phyloP scores from a whole-genome alignment of 805 yeast species.

The Wickerhamomyces ciferrii region DNA sequence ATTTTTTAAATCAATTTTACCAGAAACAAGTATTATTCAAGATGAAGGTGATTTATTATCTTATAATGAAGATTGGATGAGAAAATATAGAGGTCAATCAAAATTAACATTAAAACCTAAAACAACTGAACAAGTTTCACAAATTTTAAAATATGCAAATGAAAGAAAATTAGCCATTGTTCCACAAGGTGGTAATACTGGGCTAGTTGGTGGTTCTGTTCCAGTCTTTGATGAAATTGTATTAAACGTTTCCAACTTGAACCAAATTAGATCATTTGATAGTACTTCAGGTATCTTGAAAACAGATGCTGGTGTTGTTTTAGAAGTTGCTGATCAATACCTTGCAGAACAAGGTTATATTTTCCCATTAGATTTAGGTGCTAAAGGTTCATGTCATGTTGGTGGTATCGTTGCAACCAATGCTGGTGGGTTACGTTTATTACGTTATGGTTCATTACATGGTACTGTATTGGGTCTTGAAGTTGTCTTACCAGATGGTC shows the following conservation, averaged over 20 bases:
- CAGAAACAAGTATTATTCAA: conserved; percentile 41
- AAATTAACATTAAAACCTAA: conserved; percentile 77
- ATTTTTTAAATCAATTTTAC: conserved; percentile 55
- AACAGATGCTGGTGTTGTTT: conserved; percentile 85
- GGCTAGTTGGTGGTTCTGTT: conserved; percentile 89
- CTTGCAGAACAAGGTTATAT: conserved; percentile 80
- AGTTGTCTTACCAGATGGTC: conserved; percentile 90
- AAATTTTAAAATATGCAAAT: conserved; percentile 77
- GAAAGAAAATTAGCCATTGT: conserved; percentile 75
- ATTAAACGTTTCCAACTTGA: conserved; percentile 62
- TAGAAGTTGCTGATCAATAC: conserved; percentile 78
- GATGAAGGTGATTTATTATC: conserved; percentile 59
- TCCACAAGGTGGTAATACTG: conserved; percentile 98
- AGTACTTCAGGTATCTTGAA: conserved; percentile 77
- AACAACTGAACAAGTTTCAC: conserved; percentile 68
- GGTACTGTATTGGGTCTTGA: conserved; percentile 90
- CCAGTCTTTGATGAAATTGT: conserved; percentile 92
- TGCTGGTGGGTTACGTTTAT: conserved; percentile 89
- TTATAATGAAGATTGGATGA: conserved; percentile 92
- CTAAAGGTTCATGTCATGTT: conserved; percentile 93
- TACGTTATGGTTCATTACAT: conserved; percentile 88
- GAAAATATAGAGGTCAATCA: conserved; percentile 87
- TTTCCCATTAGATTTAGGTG: conserved; percentile 92
- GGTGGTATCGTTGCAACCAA: conserved; percentile 95
- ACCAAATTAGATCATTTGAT: conserved; percentile 80